Evolutionary conservation across 371 early-diverging fungal species (phyloP).

Genomic region (Lichtheimia ornata): DNA sequence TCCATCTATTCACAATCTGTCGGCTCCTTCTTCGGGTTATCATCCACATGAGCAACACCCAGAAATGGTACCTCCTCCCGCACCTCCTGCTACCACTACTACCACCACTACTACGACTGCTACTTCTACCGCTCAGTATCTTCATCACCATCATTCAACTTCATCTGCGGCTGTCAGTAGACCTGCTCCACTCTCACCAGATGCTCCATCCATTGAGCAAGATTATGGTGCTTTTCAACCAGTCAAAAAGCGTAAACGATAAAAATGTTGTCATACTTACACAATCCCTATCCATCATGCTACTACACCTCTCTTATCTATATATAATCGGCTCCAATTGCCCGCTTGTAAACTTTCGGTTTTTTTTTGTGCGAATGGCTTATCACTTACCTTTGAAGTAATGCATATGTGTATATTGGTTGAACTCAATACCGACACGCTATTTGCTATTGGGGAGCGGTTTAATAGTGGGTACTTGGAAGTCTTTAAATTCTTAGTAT

Average conservation of each 20-base stretch:
- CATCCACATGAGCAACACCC: conserved; percentile 15
- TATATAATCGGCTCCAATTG: too few species aligned
- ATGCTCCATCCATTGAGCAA: conserved; percentile 6
- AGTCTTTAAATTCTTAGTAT: too few species aligned
- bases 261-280: neutral
- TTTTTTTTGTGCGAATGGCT: too few species aligned
- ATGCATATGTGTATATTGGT: too few species aligned
- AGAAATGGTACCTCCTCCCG: conserved; percentile 6
- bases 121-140: neutral
- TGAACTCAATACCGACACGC: too few species aligned
- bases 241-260: conserved; percentile 34
- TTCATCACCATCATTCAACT: conserved; percentile 7
- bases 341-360: too few species aligned
- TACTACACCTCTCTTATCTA: too few species aligned
- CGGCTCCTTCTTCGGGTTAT: conserved; percentile 18
- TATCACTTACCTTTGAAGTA: too few species aligned
- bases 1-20: conserved; percentile 41
- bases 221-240: conserved; percentile 20
- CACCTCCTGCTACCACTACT: neutral
- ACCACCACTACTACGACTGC: conserved; percentile 15
- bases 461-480: too few species aligned
- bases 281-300: too few species aligned
- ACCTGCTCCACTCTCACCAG: conserved; percentile 4
- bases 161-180: conserved; percentile 12
- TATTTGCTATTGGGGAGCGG: too few species aligned